Conservation (phyloP, 257 asterid genomes). For the Solanum chilense region DNA sequence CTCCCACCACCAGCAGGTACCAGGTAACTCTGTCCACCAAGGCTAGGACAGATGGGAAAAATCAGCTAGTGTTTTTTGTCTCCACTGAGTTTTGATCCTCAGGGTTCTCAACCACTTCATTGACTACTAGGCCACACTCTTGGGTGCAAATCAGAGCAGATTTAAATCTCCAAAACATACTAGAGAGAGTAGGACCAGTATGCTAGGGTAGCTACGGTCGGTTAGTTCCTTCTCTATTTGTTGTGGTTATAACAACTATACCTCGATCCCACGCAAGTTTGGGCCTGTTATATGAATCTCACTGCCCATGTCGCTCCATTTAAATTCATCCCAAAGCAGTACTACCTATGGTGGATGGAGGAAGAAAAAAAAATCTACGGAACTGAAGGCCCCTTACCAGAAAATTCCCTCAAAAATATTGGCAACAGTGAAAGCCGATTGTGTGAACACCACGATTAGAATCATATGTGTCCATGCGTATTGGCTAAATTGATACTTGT, state of each 20-base stretch:
- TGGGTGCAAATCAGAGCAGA: neutral
- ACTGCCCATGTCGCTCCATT: neutral
- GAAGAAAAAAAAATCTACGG: neutral
- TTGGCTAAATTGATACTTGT: constrained; percentile 89
- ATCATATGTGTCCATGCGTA: constrained; percentile 91
- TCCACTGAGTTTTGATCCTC: neutral
- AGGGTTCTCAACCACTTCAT: neutral
- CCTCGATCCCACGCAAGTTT: neutral
- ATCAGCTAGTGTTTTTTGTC: neutral
- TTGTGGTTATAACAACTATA: neutral
- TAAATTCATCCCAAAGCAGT: neutral
- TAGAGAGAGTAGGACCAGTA: neutral
- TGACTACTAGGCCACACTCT: neutral
- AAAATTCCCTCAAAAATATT: constrained; percentile 77
- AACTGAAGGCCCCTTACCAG: constrained; percentile 34
- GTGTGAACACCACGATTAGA: constrained; percentile 64
- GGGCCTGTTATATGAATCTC: neutral
- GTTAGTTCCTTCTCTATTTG: neutral
- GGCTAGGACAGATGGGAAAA: neutral
- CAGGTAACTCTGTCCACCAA: neutral
- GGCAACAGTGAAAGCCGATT: constrained; percentile 68
- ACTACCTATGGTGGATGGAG: neutral
- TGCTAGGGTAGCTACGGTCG: neutral
- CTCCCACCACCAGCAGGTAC: neutral
- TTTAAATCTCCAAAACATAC: neutral